These are phyloP conservation scores for Asterochloris erici DNA, from an alignment of 139 green algal species.

Conservation along the genomic window DNA sequence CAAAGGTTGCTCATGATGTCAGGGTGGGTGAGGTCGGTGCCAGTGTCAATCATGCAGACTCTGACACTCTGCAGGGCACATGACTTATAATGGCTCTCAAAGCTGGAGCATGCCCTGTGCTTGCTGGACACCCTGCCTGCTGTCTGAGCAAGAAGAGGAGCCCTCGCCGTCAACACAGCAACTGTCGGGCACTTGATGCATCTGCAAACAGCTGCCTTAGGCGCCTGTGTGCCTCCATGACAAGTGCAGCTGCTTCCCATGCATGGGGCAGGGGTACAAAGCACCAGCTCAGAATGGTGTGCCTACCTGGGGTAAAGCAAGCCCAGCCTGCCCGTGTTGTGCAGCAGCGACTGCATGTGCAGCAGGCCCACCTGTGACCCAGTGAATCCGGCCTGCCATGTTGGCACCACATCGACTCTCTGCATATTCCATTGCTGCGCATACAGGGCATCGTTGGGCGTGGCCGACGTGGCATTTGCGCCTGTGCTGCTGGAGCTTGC, in stretches of 20 bases:
- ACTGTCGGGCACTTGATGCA: too few relatives aligned
- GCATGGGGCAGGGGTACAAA: too few relatives aligned
- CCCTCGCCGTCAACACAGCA: too few relatives aligned
- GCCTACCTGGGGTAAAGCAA: too few relatives aligned
- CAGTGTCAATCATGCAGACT: constrained; percentile 72
- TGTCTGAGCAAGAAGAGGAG: background rate
- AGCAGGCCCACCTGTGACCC: background rate
- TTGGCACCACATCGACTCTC: background rate
- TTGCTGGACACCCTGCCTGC: background rate
- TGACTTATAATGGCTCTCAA: background rate
- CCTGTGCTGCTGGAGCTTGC: too few relatives aligned
- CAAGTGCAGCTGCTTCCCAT: too few relatives aligned
- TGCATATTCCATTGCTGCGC: constrained; percentile 20
- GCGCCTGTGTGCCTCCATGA: background rate
- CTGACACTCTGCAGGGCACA: constrained; percentile 26
- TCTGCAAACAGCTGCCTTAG: background rate
- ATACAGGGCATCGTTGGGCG: constrained; percentile 18
- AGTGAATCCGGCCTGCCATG: constrained; percentile 15
- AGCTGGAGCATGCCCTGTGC: background rate
- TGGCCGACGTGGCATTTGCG: too few relatives aligned
- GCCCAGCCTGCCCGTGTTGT: too few relatives aligned
- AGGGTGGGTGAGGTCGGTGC: constrained; percentile 56
- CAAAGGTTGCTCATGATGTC: constrained; percentile 60
- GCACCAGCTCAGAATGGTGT: too few relatives aligned
- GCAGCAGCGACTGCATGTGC: too few relatives aligned